These are phyloP conservation scores for Penicillium psychrofluorescens DNA, from an alignment of 495 filamentous ascomycete genomes.

Conservation along the genomic window DNA sequence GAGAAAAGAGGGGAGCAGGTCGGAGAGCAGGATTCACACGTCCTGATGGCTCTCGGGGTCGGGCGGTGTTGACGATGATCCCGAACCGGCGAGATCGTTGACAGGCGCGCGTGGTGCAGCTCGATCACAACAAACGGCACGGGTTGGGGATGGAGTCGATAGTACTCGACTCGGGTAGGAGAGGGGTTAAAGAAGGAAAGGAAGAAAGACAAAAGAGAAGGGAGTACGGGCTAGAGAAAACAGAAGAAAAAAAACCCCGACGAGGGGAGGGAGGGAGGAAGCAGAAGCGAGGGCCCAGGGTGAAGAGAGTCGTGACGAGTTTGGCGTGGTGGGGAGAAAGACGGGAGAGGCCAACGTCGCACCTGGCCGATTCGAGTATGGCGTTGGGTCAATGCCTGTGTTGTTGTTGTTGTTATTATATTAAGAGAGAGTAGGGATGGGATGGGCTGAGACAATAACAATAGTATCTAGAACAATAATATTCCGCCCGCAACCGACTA, in stretches of 20 bases:
- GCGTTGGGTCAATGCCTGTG: too few species aligned
- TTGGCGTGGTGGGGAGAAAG: too few species aligned
- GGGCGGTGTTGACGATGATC: not conserved
- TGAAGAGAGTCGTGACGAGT: not conserved
- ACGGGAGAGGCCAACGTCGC: too few species aligned
- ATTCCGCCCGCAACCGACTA: too few species aligned
- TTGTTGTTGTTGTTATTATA: too few species aligned
- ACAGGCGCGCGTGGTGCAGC: conserved; percentile 12
- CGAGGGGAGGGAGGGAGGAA: not conserved
- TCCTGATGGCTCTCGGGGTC: too few species aligned
- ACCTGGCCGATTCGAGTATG: too few species aligned
- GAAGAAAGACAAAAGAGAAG: not conserved
- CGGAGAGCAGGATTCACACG: not conserved
- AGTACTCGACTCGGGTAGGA: conserved; percentile 18
- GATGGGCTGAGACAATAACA: not conserved
- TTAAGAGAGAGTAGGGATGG: conserved; percentile 3
- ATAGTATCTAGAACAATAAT: too few species aligned
- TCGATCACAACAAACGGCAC: conserved; percentile 17
- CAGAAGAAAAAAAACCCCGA: conserved; percentile 1
- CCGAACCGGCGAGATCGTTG: conserved; percentile 7
- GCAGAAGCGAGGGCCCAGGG: conserved; percentile 10
- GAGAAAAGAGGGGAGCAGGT: conserved; percentile 6
- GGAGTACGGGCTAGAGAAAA: conserved; percentile 1
- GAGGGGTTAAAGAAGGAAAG: conserved; percentile 5
- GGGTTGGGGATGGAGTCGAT: conserved; percentile 6